Evolutionary conservation across 1,284 basidiomycete genomes (phyloP), one percentile per base, ranked within the genome.

Genomic region (Vanrija humicola): DNA sequence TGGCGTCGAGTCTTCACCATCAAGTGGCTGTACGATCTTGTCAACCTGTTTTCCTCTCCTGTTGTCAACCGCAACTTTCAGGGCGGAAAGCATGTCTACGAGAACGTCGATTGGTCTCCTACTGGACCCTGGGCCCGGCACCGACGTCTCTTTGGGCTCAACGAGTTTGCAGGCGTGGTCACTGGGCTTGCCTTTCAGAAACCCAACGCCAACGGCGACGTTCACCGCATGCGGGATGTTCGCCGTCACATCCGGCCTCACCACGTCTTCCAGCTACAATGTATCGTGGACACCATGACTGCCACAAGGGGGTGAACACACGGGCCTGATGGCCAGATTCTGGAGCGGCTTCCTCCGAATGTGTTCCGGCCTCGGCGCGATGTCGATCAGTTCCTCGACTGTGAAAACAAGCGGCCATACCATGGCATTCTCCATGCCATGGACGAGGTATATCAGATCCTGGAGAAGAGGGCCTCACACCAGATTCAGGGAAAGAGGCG

Each of bases 11-110:
- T 23, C 3, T 43, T 34, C 49, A 50, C 49, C 10, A 50, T 50
- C 42, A 34, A 43, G 7, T 50, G 49, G 49, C 49, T 50, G 28
- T 44, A 50, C 16, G 42, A 44, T 19, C 49, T 50, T 14, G 49
- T 50, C 42, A 50, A 50, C 19, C 15, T 44, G 7, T 50, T 38
- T 40, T n/a, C 26, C 10, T 3, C 12, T 16, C 3, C 16, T 10
- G 16, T 19, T 16, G 10, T 46, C 9, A 14, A 34, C 8, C 6
- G 8, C 26, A n/a, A 34, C n/a, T 19, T 5, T 19, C 26, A 19
- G 16, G 29, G 34, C 19, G 34, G 46, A 19, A 34, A 48, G 12
- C 28, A 18, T n/a, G 26, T 8, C 9, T 28, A 29, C 12, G 28
- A 46, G 45, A 6, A 34, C n/a, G 28, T 43, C 3, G 49, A 50